Percentiles rank a stretch among this genome's conserved stretches.
Conservation (phyloP, 2,329 filamentous ascomycete genomes). For the Microthyrium microscopicum region DNA sequence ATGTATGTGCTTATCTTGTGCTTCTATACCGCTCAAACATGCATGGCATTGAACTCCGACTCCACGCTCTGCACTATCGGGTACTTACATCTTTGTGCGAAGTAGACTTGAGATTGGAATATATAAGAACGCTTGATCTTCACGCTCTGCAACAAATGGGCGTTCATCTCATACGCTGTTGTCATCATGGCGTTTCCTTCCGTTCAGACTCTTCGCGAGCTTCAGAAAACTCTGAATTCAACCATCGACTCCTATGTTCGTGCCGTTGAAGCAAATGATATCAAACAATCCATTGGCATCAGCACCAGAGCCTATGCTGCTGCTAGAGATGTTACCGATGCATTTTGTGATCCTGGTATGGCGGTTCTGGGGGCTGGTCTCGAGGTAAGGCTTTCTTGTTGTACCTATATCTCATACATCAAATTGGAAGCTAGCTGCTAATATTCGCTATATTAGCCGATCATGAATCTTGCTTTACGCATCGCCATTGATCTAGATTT, state of each 20-base stretch:
- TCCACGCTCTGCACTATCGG: too few relatives aligned
- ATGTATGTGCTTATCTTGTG: too few relatives aligned
- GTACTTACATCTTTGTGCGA: too few relatives aligned
- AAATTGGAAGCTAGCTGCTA: background rate
- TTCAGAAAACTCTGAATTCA: conserved; percentile 5
- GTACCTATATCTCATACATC: background rate
- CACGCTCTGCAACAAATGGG: too few relatives aligned
- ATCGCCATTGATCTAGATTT: conserved; percentile 5
- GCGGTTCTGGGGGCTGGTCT: background rate
- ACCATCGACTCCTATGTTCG: conserved; percentile 1
- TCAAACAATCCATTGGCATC: background rate
- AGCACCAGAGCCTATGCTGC: conserved; percentile 2
- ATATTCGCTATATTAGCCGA: background rate
- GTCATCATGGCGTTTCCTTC: too few relatives aligned
- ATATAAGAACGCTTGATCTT: too few relatives aligned
- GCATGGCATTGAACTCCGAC: too few relatives aligned
- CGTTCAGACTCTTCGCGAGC: too few relatives aligned
- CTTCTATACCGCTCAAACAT: too few relatives aligned
- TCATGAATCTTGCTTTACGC: background rate
- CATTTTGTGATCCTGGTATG: background rate
- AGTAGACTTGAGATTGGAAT: too few relatives aligned
- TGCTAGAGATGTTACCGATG: conserved; percentile 1
- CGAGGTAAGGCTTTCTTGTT: background rate
- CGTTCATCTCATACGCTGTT: too few relatives aligned
- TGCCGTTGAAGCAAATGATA: conserved; percentile 1